These are phyloP conservation scores for Schwanniomyces vanrijiae DNA, from an alignment of 805 yeast species.

Conservation along the genomic window DNA sequence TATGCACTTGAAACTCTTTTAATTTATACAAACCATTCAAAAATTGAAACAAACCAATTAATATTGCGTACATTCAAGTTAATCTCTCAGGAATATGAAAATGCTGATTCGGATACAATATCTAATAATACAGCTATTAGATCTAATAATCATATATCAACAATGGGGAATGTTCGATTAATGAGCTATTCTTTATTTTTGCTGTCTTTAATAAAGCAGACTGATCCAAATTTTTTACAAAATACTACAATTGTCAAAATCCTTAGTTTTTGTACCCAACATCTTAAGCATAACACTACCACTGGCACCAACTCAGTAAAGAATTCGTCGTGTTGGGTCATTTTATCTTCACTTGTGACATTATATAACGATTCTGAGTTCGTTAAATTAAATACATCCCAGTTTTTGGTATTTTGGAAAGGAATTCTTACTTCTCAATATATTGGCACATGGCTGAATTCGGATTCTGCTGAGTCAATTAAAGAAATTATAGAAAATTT, in stretches of 20 bases:
- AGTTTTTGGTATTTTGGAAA: constrained; percentile 45
- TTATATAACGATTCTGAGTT: constrained; percentile 42
- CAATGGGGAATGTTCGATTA: constrained; percentile 19
- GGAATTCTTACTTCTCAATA: constrained; percentile 43
- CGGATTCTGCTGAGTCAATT: constrained; percentile 16
- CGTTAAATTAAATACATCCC: constrained; percentile 44
- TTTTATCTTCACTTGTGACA: constrained; percentile 40
- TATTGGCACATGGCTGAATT: constrained; percentile 21
- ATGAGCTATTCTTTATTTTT: constrained; percentile 36
- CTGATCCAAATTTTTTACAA: constrained; percentile 34
- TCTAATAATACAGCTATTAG: constrained; percentile 5
- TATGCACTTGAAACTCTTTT: constrained; percentile 33
- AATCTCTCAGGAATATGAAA: constrained; percentile 29
- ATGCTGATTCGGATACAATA: constrained; percentile 8
- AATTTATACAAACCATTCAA: constrained; percentile 26
- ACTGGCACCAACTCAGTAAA: constrained; percentile 19
- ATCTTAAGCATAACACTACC: constrained; percentile 34
- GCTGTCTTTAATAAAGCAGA: constrained; percentile 34
- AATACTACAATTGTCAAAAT: constrained; percentile 41
- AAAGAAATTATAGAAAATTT: constrained; percentile 34
- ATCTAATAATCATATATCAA: constrained; percentile 19
- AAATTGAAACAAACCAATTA: constrained; percentile 35
- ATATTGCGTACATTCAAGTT: constrained; percentile 30
- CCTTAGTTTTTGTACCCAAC: constrained; percentile 46
- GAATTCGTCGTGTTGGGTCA: constrained; percentile 40